Evolutionary conservation across 768 basidiomycete species (phyloP), one percentile per base, ranked within the genome.

Genomic region (Mycena chlorophos): DNA sequence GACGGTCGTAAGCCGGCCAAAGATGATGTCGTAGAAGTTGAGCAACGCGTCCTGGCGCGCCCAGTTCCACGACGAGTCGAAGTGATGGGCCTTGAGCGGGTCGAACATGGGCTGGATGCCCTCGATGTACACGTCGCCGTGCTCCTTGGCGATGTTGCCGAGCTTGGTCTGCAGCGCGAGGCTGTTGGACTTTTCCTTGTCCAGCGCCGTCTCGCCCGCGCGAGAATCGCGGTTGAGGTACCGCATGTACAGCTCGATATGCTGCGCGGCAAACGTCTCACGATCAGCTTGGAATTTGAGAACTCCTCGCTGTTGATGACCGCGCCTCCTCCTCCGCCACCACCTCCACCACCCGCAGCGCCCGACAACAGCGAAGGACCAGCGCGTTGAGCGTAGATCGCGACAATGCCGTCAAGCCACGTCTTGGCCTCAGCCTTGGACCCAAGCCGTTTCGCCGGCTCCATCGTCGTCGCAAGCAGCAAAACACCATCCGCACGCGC

Each of bases 31-130:
- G 72, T 94, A 97, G 76, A 87, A 98, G 92, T 98, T 94, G 56
- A 93, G 77, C 25, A 98, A 78, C 17, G 94, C 93, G 58, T 97
- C 95, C 75, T 99, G 97, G 56, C 96, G 88, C 42, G 89, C 96
- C 97, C 97, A 99, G 69, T 99, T 99, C 97, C 96, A 99, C 5
- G 90, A 93, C 2, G 96, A 98, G 69, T 98, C 95, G 78, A 99
- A 98, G 68, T 89, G 94, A 43, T 97, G 90, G 13, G 95, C 97
- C 73, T 99, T 98, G 65, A 98, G 79, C 2, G 91, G 87, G 66
- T 96, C 92, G 72, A 99, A n/a, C n/a, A n/a, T n/a, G n/a, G n/a
- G n/a, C n/a, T n/a, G n/a, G n/a, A n/a, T n/a, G n/a, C n/a, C n/a
- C n/a, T n/a, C n/a, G n/a, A n/a, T n/a, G n/a, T n/a, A n/a, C n/a